Base-by-base conservation (phyloP, 2,329 filamentous ascomycete species). In the Akanthomyces dipterigenus region DNA sequence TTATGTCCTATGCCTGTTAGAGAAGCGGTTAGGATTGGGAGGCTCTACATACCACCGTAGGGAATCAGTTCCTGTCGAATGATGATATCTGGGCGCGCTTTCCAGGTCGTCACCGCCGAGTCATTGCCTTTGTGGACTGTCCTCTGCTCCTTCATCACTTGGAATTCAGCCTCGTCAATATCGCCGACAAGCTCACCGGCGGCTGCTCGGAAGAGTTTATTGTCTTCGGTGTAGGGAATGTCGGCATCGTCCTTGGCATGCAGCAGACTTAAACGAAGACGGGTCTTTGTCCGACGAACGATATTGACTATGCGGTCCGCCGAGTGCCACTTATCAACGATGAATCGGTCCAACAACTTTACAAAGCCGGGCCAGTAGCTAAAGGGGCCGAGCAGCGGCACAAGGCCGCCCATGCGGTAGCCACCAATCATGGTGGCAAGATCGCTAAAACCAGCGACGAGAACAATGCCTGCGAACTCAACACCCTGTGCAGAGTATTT, bases 251-350 rank as follows among this genome's bases (percentile, higher is more conserved):
- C 85, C 59, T 82, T 81, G 18, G 92, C 90, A 68, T 97, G 93
- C 3, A 98, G 76, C 46, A 97, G 77, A 48, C 83, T 86, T 22
- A 97, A 75, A 24, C 87, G 81, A 11, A 95, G 64, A 69, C 77
- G 77, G 63, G 65, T 78, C 64, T 75, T 81, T 48, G 81, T 86
- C 65, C 74, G 72, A 45, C 72, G 75, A 16, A 83, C 81, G 66
- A 85, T 75, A 50, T 80, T 83, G 58, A 78, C 77, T 11, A 97
- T 77, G 4, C 93, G 82, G 31, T 82, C 78, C 0, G 83, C 83
- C 0, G 90, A 91, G 53, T 85, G 80, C 95, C 95, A 99, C 63
- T 82, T 86, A 69, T 98, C 93, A n/a, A 88, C 78, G 14, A 96
- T 81, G 58, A 82, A 82, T 9, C 76, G 71, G 20, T 86, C 77